These are phyloP conservation scores for Trametes maxima DNA, from an alignment of 768 basidiomycete species.

Conservation along the genomic window DNA sequence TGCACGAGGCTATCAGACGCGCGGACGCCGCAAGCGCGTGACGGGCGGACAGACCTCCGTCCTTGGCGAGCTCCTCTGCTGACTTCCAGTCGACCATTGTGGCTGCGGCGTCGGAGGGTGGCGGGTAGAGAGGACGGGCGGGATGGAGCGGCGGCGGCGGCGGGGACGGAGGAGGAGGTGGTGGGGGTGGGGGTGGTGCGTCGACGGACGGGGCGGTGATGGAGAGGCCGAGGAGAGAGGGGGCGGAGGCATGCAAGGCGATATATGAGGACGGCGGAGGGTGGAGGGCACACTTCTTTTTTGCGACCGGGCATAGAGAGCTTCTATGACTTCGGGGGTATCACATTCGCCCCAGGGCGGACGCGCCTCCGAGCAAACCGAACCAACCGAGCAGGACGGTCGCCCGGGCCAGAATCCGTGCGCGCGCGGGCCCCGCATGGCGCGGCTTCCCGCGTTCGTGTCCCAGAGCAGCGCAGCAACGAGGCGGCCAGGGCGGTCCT, in stretches of 20 bases:
- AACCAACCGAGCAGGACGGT: neutral
- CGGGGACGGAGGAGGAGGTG: neutral
- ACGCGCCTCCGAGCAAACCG: slow-evolving; percentile 7
- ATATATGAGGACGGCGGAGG: slow-evolving; percentile 13
- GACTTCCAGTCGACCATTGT: slow-evolving; percentile 48
- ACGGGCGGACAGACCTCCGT: slow-evolving; percentile 35
- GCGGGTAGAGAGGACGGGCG: too few species aligned
- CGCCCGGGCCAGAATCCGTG: neutral
- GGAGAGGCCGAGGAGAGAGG: slow-evolving; percentile 7
- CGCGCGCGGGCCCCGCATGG: slow-evolving; percentile 8
- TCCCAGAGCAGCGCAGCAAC: slow-evolving; percentile 2
- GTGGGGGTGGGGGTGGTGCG: slow-evolving; percentile 1
- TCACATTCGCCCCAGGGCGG: slow-evolving; percentile 12
- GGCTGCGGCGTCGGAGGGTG: slow-evolving; percentile 8
- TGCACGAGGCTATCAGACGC: slow-evolving; percentile 21
- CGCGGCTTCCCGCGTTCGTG: neutral
- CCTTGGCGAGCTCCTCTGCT: slow-evolving; percentile 37
- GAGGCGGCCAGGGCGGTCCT: neutral
- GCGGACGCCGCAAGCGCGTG: neutral
- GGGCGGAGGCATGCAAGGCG: slow-evolving; percentile 4
- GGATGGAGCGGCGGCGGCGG: neutral
- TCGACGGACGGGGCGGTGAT: slow-evolving; percentile 11
- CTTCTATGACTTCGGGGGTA: slow-evolving; percentile 10
- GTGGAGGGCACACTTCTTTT: slow-evolving; percentile 6
- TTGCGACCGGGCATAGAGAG: neutral